Evolutionary conservation across 1,284 basidiomycete genomes (phyloP).

Genomic region (Tilletia caries): DNA sequence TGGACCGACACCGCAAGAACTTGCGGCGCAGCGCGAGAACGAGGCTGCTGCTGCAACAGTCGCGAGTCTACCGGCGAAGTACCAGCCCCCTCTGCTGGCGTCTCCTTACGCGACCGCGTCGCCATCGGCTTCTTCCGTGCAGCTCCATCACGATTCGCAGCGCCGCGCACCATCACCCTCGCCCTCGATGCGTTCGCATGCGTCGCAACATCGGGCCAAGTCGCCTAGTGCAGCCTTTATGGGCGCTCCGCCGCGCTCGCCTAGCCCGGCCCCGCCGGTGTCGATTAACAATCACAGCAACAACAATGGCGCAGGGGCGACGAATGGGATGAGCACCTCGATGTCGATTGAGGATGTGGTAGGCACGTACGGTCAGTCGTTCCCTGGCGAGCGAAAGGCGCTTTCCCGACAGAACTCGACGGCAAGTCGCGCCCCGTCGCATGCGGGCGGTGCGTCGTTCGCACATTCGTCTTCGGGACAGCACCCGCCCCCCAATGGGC

Average conservation of each 20-base stretch:
- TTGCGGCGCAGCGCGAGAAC: slow-evolving; percentile 4
- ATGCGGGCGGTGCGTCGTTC: not conserved
- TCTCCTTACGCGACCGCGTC: slow-evolving; percentile 2
- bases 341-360: slow-evolving; percentile 70
- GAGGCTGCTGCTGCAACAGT: slow-evolving; percentile 4
- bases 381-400: slow-evolving; percentile 73
- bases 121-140: slow-evolving; percentile 20
- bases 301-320: not conserved
- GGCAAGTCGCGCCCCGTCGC: slow-evolving; percentile 24
- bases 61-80: slow-evolving; percentile 4
- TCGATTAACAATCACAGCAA: not conserved
- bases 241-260: slow-evolving; percentile 62
- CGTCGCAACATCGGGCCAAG: slow-evolving; percentile 59
- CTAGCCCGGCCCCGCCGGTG: slow-evolving; percentile 50
- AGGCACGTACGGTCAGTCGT: slow-evolving; percentile 72
- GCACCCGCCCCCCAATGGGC: not conserved
- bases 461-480: not conserved
- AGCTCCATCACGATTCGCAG: slow-evolving; percentile 28
- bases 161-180: slow-evolving; percentile 32
- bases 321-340: not conserved
- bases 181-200: slow-evolving; percentile 27
- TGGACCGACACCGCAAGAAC: not conserved
- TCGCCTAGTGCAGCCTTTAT: slow-evolving; percentile 75
- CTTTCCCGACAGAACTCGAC: slow-evolving; percentile 44
- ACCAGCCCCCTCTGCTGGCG: not conserved